Percentiles rank a stretch among this genome's conserved stretches.
Conservation (phyloP, 2,329 filamentous ascomycete genomes). For the Lachnellula occidentalis region DNA sequence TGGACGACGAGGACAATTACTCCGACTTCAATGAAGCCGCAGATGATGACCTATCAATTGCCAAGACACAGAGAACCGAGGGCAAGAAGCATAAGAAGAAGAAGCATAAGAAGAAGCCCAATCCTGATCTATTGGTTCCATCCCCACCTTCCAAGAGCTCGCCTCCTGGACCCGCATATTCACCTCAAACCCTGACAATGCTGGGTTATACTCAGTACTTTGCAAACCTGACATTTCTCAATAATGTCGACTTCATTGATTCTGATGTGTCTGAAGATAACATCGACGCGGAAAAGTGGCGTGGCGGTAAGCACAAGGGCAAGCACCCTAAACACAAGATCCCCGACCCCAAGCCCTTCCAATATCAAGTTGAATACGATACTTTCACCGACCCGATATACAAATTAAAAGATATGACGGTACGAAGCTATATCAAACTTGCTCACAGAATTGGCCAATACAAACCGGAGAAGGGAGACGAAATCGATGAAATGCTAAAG, state of each 20-base stretch:
- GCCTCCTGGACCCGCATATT: constrained; percentile 85
- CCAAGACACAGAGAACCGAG: constrained; percentile 37
- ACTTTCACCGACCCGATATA: constrained; percentile 74
- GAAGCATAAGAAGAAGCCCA: constrained; percentile 40
- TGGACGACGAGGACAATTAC: constrained; percentile 2
- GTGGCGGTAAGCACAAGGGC: constrained; percentile 56
- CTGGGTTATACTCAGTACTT: constrained; percentile 85
- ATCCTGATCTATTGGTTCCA: constrained; percentile 61
- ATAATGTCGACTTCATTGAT: constrained; percentile 57
- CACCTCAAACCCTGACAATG: constrained; percentile 72
- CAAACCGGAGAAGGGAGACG: constrained; percentile 32
- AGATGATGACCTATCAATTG: constrained; percentile 17
- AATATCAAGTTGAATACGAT: constrained; percentile 79
- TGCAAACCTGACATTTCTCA: constrained; percentile 87
- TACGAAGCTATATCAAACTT: constrained; percentile 72
- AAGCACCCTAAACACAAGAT: constrained; percentile 49
- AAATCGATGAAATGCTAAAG: constrained; percentile 19
- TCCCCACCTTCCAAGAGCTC: constrained; percentile 64
- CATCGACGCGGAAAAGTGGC: constrained; percentile 46
- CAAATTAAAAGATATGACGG: constrained; percentile 74
- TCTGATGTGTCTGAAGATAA: constrained; percentile 22
- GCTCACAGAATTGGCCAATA: constrained; percentile 70
- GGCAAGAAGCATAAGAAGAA: constrained; percentile 36
- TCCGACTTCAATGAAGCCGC: not conserved
- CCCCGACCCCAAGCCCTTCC: constrained; percentile 58